Percentiles rank a stretch among this genome's conserved stretches.
phyloP scores from a whole-genome alignment of 768 basidiomycete species.

The Podaxis rugospora region DNA sequence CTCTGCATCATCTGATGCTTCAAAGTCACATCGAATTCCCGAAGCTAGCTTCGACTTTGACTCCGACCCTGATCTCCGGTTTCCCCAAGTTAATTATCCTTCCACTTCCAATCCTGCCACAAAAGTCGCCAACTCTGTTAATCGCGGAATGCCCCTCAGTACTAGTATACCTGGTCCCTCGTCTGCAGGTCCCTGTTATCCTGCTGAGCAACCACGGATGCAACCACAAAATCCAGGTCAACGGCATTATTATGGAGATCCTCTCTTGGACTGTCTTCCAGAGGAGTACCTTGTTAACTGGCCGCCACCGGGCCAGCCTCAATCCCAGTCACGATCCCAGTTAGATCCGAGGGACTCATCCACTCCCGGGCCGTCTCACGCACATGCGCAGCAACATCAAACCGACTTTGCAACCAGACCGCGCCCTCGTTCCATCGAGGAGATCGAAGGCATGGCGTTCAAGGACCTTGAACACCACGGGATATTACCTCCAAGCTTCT shows the following conservation, averaged over 20 bases:
- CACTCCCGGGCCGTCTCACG: not conserved
- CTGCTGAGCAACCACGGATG: not conserved
- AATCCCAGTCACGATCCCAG: not conserved
- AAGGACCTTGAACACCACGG: not conserved
- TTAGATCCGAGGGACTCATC: not conserved
- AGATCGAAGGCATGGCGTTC: not conserved
- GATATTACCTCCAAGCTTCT: not conserved
- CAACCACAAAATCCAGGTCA: not conserved
- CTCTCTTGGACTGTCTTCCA: not conserved
- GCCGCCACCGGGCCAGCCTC: not conserved
- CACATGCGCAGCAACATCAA: not conserved
- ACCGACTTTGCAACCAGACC: not conserved
- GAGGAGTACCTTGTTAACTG: not conserved
- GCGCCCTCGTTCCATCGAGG: not conserved
- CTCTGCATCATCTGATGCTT: too few species aligned
- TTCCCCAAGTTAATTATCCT: not conserved
- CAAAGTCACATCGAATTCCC: too few species aligned
- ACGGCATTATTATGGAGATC: not conserved
- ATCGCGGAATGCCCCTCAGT: not conserved
- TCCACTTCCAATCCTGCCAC: not conserved
- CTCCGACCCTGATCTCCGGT: not conserved
- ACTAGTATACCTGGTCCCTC: not conserved
- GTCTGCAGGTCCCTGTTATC: not conserved
- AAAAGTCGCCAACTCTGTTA: not conserved
- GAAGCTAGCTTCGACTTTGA: not conserved